These are phyloP conservation scores for Aureobasidium leucospermi DNA, from an alignment of 2,329 filamentous ascomycete species.

Conservation along the genomic window DNA sequence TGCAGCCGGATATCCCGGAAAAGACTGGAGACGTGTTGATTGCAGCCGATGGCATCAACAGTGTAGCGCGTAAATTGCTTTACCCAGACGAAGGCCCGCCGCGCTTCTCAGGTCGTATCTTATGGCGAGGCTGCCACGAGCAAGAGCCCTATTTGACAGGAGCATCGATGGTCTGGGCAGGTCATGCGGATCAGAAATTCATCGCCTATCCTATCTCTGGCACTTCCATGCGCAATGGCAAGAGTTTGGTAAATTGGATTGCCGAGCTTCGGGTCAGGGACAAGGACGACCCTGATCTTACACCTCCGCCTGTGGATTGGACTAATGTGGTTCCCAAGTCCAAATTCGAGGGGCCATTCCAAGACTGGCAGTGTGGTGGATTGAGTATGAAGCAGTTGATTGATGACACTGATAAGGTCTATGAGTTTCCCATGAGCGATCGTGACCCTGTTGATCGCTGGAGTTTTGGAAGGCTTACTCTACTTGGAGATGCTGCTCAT, in stretches of 20 bases:
- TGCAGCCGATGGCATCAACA: slow-evolving; percentile 41
- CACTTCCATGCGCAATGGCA: slow-evolving; percentile 29
- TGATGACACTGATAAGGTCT: slow-evolving; percentile 35
- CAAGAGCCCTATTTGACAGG: slow-evolving; percentile 36
- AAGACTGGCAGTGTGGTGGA: slow-evolving; percentile 37
- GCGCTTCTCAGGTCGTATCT: slow-evolving; percentile 39
- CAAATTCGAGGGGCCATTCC: slow-evolving; percentile 34
- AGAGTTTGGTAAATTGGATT: slow-evolving; percentile 41
- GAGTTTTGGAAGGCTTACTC: slow-evolving; percentile 31
- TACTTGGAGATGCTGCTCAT: slow-evolving; percentile 38
- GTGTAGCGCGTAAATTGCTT: slow-evolving; percentile 33
- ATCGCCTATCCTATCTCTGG: slow-evolving; percentile 41
- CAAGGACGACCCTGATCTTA: slow-evolving; percentile 36
- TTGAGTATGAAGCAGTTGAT: slow-evolving; percentile 38
- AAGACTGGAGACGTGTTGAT: slow-evolving; percentile 32
- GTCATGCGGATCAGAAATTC: slow-evolving; percentile 42
- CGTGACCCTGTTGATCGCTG: slow-evolving; percentile 35
- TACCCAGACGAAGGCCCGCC: slow-evolving; percentile 40
- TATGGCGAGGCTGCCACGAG: slow-evolving; percentile 40
- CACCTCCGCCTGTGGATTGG: slow-evolving; percentile 40
- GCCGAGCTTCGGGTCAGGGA: slow-evolving; percentile 37
- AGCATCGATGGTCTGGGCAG: slow-evolving; percentile 40
- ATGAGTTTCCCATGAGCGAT: slow-evolving; percentile 43
- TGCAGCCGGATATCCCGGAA: slow-evolving; percentile 24
- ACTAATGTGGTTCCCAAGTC: slow-evolving; percentile 35